These are phyloP conservation scores for Cryptococcus jaspeensis DNA, from an alignment of 1,284 basidiomycete species.

Conservation along the genomic window DNA sequence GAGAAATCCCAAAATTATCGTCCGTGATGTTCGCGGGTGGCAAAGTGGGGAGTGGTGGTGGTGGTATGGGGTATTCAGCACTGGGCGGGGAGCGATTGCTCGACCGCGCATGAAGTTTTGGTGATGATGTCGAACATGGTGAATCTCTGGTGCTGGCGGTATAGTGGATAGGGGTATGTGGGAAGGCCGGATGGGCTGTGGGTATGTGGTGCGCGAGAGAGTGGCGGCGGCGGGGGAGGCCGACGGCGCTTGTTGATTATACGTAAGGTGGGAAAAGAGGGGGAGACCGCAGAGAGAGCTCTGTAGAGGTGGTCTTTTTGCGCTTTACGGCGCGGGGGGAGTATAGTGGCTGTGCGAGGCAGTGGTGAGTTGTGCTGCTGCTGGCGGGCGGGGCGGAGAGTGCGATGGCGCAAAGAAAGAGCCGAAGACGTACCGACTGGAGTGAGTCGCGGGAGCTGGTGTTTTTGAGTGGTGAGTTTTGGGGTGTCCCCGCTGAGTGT, in stretches of 20 bases:
- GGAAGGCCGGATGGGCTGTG: not conserved
- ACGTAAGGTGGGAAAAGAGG: no score
- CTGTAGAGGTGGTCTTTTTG: not conserved
- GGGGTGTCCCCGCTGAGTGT: no score
- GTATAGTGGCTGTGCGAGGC: no score
- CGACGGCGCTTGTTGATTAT: no score
- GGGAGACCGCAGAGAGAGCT: not conserved
- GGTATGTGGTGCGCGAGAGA: not conserved
- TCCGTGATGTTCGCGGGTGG: not conserved
- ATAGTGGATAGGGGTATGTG: conserved; percentile 14
- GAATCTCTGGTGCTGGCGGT: conserved; percentile 8
- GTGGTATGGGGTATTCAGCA: conserved; percentile 3
- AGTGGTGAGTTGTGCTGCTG: no score
- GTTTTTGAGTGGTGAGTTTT: no score
- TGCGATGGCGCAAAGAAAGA: no score
- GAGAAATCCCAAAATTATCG: not conserved
- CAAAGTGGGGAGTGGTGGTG: not conserved
- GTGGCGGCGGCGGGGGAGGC: not conserved
- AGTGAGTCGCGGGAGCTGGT: no score
- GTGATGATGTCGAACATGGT: conserved; percentile 9
- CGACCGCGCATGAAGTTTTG: conserved; percentile 7
- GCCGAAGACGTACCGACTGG: no score
- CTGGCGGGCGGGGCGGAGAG: no score
- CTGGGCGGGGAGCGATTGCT: conserved; percentile 11
- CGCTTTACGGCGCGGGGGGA: no score